These are phyloP conservation scores for Gentiana dahurica DNA, from an alignment of 257 asterid species.

Conservation along the genomic window DNA sequence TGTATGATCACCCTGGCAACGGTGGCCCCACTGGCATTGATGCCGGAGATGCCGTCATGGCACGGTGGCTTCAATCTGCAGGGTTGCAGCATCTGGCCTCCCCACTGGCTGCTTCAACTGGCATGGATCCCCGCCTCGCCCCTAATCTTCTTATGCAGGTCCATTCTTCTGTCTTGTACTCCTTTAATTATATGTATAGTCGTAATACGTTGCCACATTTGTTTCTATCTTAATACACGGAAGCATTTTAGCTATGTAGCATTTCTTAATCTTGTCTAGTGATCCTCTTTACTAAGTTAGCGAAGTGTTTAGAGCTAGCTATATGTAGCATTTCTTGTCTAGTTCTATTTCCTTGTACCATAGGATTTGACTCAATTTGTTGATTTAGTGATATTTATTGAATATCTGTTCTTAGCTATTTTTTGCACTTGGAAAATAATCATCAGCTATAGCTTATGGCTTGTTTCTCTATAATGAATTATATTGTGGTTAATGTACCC, in stretches of 20 bases:
- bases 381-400: too few species aligned
- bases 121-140: constrained; percentile 9
- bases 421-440: not conserved
- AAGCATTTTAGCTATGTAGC: too few species aligned
- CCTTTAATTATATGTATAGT: too few species aligned
- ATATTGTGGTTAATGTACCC: not conserved
- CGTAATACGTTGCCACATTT: too few species aligned
- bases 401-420: not conserved
- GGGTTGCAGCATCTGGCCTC: constrained; percentile 99
- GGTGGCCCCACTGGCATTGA: constrained; percentile 60
- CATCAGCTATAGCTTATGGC: not conserved
- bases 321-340: too few species aligned
- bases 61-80: constrained; percentile 98
- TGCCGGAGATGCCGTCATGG: constrained; percentile 95
- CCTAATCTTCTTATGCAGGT: constrained; percentile 18
- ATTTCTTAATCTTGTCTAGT: not conserved
- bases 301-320: too few species aligned
- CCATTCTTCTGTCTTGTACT: not conserved
- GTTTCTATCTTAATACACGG: not conserved
- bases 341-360: too few species aligned
- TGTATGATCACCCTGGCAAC: constrained; percentile 76
- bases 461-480: too few species aligned
- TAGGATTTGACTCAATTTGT: too few species aligned
- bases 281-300: too few species aligned
- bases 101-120: constrained; percentile 59